Base-by-base conservation (phyloP, 2,329 filamentous ascomycete species). In the Sporothrix curviconia region DNA sequence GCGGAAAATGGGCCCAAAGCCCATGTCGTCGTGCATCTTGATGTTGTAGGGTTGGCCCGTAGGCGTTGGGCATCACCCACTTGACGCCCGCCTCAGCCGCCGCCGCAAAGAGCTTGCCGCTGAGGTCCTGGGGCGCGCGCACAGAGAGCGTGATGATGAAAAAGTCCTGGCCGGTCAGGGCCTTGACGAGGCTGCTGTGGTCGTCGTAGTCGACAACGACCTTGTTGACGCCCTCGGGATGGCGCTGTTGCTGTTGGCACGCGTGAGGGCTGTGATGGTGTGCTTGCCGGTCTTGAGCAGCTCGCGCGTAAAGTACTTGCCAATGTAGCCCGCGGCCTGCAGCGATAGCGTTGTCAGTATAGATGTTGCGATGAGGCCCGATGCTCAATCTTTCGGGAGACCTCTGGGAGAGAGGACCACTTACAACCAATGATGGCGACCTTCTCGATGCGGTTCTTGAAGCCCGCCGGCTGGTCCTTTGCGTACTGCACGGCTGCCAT, bases 191-290 rank as follows among this genome's bases (percentile, higher is more conserved):
- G 44, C 66, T 54, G 25, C 44, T 42, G 42, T 65, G 62, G 58
- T 67, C 60, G 50, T 60, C 61, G 56, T 69, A 69, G 69, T 81
- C 68, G 58, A 79, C 66, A 24, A 64, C 66, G 22, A 68, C 71
- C 36, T 74, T 65, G 4, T 64, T 62, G 44, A 78, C 43, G 19
- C 68, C 75, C 0, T 64, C 61, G 7, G 76, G 3, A 80, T 67
- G 0, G 62, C 70, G 59, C 62, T 68, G 3, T 66, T 72, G 62
- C 76, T 77, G 30, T 71, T 73, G 2, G 61, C 54, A 44, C 79
- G 77, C 1, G 74, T 75, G 40, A 83, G 66, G 59, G 76, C 77
- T 1, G 78, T 82, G 59, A 82, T 66, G 14, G 63, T 74, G 65
- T 79, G 76, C 46, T 74, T 73, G 55, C 75, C 75, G 25, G 62